These are phyloP conservation scores for Schwanniomyces occidentalis DNA, from an alignment of 805 yeast genomes.

Conservation along the genomic window DNA sequence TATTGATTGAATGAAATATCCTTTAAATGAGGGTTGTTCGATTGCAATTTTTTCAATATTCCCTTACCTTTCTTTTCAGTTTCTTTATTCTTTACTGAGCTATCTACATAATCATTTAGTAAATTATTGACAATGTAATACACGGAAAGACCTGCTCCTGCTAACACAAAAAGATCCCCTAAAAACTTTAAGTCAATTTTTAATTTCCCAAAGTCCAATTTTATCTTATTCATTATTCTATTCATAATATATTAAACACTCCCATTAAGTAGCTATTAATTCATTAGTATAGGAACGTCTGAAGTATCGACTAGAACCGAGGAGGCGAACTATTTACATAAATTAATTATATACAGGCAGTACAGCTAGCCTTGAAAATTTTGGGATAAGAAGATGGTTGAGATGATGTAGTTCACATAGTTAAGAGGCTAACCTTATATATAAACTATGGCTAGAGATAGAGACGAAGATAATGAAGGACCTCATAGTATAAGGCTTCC, in stretches of 20 bases:
- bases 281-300: too few relatives aligned
- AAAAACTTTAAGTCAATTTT: slow-evolving; percentile 40
- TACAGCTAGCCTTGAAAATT: too few relatives aligned
- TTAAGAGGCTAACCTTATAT: not conserved
- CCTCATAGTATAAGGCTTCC: slow-evolving; percentile 56
- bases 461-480: slow-evolving; percentile 12
- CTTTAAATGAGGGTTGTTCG: slow-evolving; percentile 57
- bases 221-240: slow-evolving; percentile 29
- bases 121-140: slow-evolving; percentile 57
- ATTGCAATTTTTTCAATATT: slow-evolving; percentile 34
- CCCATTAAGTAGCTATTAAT: too few relatives aligned
- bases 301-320: too few relatives aligned
- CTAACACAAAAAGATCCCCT: slow-evolving; percentile 42
- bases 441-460: slow-evolving; percentile 1
- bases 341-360: too few relatives aligned
- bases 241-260: too few relatives aligned
- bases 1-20: slow-evolving; percentile 62
- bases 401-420: too few relatives aligned
- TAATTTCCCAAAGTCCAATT: slow-evolving; percentile 37
- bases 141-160: slow-evolving; percentile 68
- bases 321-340: too few relatives aligned
- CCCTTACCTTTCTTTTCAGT: slow-evolving; percentile 61
- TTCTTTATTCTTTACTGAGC: slow-evolving; percentile 49
- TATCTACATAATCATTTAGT: slow-evolving; percentile 35
- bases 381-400: too few relatives aligned